These are phyloP conservation scores for Calocybe indica DNA, from an alignment of 768 basidiomycete species.

Conservation along the genomic window DNA sequence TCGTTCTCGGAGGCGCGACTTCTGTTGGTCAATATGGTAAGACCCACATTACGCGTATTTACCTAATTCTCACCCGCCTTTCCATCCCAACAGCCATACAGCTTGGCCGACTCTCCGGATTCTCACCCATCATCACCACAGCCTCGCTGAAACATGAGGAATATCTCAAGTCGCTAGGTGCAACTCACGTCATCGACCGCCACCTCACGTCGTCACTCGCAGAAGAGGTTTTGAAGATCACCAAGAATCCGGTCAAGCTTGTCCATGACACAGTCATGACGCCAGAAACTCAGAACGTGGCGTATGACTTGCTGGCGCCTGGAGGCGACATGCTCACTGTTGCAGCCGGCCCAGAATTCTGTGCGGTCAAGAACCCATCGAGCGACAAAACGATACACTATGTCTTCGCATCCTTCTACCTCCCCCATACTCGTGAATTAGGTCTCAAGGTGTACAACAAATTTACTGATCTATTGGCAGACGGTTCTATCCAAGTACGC, in stretches of 20 bases:
- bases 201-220: conserved; percentile 11
- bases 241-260: conserved; percentile 12
- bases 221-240: conserved; percentile 18
- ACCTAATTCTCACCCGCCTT: neutral
- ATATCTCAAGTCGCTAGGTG: conserved; percentile 27
- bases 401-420: conserved; percentile 15
- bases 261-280: conserved; percentile 22
- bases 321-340: neutral
- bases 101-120: conserved; percentile 33
- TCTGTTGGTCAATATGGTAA: conserved; percentile 23
- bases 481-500: conserved; percentile 23
- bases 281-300: conserved; percentile 16
- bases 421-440: conserved; percentile 10
- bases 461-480: conserved; percentile 16
- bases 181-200: conserved; percentile 30
- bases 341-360: too few relatives aligned
- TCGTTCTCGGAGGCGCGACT: conserved; percentile 22
- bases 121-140: conserved; percentile 33
- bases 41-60: neutral
- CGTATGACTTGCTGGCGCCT: conserved; percentile 22
- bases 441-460: conserved; percentile 9
- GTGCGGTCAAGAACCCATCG: too few relatives aligned
- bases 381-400: conserved; percentile 9
- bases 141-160: conserved; percentile 27
- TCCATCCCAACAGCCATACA: conserved; percentile 23